Evolutionary conservation across 805 yeast genomes (phyloP).

Genomic region (Hanseniaspora hatyaiensis): DNA sequence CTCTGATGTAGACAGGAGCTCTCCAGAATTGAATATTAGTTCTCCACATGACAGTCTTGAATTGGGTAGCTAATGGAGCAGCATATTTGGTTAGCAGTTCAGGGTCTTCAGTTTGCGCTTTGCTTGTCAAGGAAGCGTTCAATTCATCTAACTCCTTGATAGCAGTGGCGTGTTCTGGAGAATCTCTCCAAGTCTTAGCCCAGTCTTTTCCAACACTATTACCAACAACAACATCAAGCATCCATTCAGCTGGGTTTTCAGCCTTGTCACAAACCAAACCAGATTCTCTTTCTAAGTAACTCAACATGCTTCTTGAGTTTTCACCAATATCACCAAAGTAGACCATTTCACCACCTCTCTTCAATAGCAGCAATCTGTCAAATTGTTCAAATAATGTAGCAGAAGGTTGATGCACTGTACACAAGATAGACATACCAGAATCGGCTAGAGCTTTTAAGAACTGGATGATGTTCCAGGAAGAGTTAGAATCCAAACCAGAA

Average conservation of each 20-base stretch:
- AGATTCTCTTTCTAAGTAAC: slow-evolving; percentile 61
- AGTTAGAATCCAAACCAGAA: slow-evolving; percentile 57
- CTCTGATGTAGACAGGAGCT: slow-evolving; percentile 49
- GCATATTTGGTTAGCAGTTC: slow-evolving; percentile 38
- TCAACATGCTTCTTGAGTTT: slow-evolving; percentile 44
- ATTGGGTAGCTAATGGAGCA: slow-evolving; percentile 34
- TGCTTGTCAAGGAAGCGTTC: slow-evolving; percentile 36
- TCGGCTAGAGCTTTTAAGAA: slow-evolving; percentile 55
- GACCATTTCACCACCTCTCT: slow-evolving; percentile 68
- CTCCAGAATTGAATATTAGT: slow-evolving; percentile 54
- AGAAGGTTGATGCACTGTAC: slow-evolving; percentile 72
- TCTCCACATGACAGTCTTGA: slow-evolving; percentile 37
- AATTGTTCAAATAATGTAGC: slow-evolving; percentile 57
- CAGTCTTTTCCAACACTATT: slow-evolving; percentile 61
- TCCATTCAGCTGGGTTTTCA: slow-evolving; percentile 70
- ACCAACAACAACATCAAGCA: slow-evolving; percentile 29
- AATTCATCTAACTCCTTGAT: slow-evolving; percentile 42
- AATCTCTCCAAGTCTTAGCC: slow-evolving; percentile 49
- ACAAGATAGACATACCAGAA: slow-evolving; percentile 63
- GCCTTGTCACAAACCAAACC: slow-evolving; percentile 50
- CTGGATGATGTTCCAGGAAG: slow-evolving; percentile 58
- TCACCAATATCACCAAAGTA: slow-evolving; percentile 73
- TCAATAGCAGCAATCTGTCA: slow-evolving; percentile 54
- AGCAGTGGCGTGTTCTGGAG: slow-evolving; percentile 40
- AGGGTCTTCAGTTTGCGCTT: slow-evolving; percentile 28